Evolutionary conservation across 2,329 filamentous ascomycete species (phyloP), one percentile per base, ranked within the genome.

Genomic region (Colletotrichum musae): DNA sequence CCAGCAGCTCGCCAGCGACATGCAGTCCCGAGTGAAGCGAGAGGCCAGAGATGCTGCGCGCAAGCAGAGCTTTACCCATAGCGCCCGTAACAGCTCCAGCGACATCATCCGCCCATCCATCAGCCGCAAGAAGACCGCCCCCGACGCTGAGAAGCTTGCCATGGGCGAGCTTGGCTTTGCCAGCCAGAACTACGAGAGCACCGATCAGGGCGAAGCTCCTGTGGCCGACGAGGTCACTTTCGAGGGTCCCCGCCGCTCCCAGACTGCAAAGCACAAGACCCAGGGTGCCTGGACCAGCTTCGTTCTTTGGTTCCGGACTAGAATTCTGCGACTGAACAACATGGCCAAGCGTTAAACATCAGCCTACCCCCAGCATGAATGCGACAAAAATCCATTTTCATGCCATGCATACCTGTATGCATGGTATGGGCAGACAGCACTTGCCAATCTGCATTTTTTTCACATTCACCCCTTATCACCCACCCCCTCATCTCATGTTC

Each of bases 251-350:
- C 77, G 79, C 45, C 80, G 86, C 65, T 80, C 79, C 67, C 84
- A 80, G 73, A 82, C 82, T 7, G 83, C 87, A 66, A 91, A 91
- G 81, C 85, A 83, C 73, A 89, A 87, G 80, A 91, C 89, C 1
- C 87, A 88, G 70, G 83, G 86, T 70, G 85, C 88, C 47, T 92
- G 89, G 89, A 89, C 87, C 7, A 85, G 84, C 24, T 91, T 92
- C 73, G 82, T 91, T 58, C 82, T 92, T 64, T 92, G 89, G 89
- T 76, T 92, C 28, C 83, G 89, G 69, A 91, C 89, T n/a, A 83
- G 85, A 68, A 78, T 88, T 39, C 77, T 88, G 54, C 80, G 83
- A 6, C 76, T 85, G 68, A 58, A 65, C 43, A 69, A 69, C 56
- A 69, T 69, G 66, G 66, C 78, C 59, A 76, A 76, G 60, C 72